Base-by-base conservation (phyloP, 2,329 filamentous ascomycete genomes). In the Epichloe coenophiala region DNA sequence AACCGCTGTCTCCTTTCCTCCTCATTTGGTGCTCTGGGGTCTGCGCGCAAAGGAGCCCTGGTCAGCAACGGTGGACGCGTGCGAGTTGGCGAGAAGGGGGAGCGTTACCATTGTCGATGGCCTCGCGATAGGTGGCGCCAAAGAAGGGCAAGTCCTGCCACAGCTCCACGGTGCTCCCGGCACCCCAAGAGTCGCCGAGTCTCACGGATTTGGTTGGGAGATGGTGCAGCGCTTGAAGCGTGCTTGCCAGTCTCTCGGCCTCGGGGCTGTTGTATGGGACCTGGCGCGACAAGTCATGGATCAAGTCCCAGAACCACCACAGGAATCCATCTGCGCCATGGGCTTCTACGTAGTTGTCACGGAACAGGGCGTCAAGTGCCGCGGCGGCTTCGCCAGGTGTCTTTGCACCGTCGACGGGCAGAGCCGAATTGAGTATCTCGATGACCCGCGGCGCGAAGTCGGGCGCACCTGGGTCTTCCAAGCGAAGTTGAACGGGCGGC, bases 291-390 rank as follows among this genome's bases (percentile, higher is more conserved):
- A 60, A 45, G 4, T 55, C 48, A 27, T 59, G 58, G 13, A 60
- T 15, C 2, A 59, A 53, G 31, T 59, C 56, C 58, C 58, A 58
- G 48, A 59, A 58, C 50, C 58, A 55, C 50, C 53, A 58, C 7
- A 59, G 46, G 19, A 60, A 60, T 6, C 31, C 38, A 1, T 42
- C 52, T 19, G 46, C 52, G 4, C 46, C 43, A 2, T 48, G 45
- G 21, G 52, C 4, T 12, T 21, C 23, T 19, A 4, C 15, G 37
- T 41, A 47, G 11, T 52, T 13, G 4, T 46, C 17, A 1, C 12
- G 12, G 15, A 19, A 49, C 15, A 57, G 42, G 6, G 35, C 43
- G 27, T 58, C 53, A 11, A 58, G 13, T 11, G 47, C 45, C 12
- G 13, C 21, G 4, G 50, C 51, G 6, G 50, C 48, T 44, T 53